Evolutionary conservation across 73 alveolate genomes (phyloP), one percentile per base, ranked within the genome.

Genomic region (Blepharisma stoltei): DNA sequence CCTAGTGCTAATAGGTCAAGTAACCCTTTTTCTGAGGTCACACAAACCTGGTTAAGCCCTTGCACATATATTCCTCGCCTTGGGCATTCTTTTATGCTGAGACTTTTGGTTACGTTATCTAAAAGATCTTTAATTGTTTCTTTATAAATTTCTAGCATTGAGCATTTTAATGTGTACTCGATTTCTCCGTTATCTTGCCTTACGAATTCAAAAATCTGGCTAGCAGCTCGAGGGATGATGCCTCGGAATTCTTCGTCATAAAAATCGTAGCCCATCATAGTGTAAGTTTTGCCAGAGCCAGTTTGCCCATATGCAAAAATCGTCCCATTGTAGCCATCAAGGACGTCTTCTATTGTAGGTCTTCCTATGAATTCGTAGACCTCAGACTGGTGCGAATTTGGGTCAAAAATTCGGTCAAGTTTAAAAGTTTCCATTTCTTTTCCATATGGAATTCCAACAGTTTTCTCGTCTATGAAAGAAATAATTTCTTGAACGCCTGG

Each of bases 271-370:
- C 99, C 99, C 89, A 89, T 92, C 98, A 96, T 96, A 6, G 98
- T 94, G 83, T 75, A 94, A 25, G 99, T 96, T 80, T 96, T 96
- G 7, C 99, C 99, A 25, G 96, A 83, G 7, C 99, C 99, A 49
- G 98, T 94, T 81, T 96, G 92, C 0, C 99, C 99, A 85, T 96
- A 96, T 1, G 98, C 98, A 75, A 96, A 94, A 2, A 88, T 78
- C 0, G 99, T 93, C 47, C 97, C 97, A 82, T 96, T 96, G 65
- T 94, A 96, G 47, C 90, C 90, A 78, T 76, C 77, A 23, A 83
- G 54, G 14, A 83, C 87, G 79, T 95, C 97, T 67, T 87, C 80
- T 6, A 93, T 88, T 14, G 90, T 86, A 54, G 87, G 87, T 48
- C 85, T 81, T 7, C 96, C 97, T 37, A 89, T 92, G 27, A 80